Evolutionary conservation across 805 yeast genomes (phyloP).

Genomic region (Cyberlindnera misumaiensis): DNA sequence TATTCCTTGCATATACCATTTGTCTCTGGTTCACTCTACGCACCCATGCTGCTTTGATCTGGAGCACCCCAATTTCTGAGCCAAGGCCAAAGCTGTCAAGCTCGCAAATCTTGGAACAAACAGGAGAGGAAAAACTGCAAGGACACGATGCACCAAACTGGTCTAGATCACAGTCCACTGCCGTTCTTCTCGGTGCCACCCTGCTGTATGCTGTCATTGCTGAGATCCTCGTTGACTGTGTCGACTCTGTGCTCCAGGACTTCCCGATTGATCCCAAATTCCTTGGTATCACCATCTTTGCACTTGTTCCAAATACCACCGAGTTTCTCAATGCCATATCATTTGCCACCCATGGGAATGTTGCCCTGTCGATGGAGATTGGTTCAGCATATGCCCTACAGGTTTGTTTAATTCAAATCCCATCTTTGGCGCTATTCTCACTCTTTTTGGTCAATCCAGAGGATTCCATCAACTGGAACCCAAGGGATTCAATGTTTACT

Average conservation of each 20-base stretch:
- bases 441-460: slow-evolving; percentile 39
- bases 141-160: slow-evolving; percentile 98
- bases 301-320: slow-evolving; percentile 93
- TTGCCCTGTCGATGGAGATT: slow-evolving; percentile 94
- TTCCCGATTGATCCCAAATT: slow-evolving; percentile 87
- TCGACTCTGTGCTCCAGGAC: slow-evolving; percentile 73
- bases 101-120: slow-evolving; percentile 10
- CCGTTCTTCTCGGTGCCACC: slow-evolving; percentile 79
- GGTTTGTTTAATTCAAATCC: slow-evolving; percentile 89
- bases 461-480: slow-evolving; percentile 19
- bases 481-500: slow-evolving; percentile 53
- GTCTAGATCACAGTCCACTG: slow-evolving; percentile 79
- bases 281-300: slow-evolving; percentile 89
- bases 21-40: slow-evolving; percentile 90
- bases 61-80: slow-evolving; percentile 62
- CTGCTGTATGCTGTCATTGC: slow-evolving; percentile 87
- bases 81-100: slow-evolving; percentile 15
- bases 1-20: slow-evolving; percentile 78
- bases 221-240: slow-evolving; percentile 87
- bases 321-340: slow-evolving; percentile 96
- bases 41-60: slow-evolving; percentile 93
- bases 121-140: slow-evolving; percentile 22
- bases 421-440: slow-evolving; percentile 78
- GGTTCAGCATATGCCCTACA: slow-evolving; percentile 97
- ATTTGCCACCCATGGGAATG: slow-evolving; percentile 93